These are phyloP conservation scores for Xylaria sp. DNA, from an alignment of 2,329 filamentous ascomycete genomes.

Conservation along the genomic window DNA sequence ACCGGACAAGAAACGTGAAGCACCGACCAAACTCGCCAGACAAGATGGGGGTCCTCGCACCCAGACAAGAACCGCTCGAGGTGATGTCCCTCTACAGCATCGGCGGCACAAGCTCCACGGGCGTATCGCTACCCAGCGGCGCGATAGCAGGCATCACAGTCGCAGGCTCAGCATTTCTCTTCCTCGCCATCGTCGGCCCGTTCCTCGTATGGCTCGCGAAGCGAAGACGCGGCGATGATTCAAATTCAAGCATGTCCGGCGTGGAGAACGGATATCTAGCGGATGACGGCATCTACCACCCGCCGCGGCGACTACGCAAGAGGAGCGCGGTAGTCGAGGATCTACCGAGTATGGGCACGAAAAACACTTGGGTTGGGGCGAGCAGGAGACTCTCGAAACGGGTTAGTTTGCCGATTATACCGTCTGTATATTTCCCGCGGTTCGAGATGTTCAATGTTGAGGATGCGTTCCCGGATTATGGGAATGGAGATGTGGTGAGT, in stretches of 20 bases:
- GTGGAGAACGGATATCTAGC: conserved; percentile 8
- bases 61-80: background rate
- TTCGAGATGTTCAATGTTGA: conserved; percentile 16
- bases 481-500: background rate
- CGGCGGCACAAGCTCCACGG: background rate
- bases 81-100: background rate
- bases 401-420: conserved; percentile 23
- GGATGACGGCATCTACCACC: background rate
- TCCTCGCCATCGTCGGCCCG: conserved; percentile 39
- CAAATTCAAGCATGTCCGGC: conserved; percentile 7
- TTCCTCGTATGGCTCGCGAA: conserved; percentile 39
- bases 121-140: conserved; percentile 28
- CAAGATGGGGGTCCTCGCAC: conserved; percentile 1
- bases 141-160: conserved; percentile 42
- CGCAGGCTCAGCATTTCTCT: conserved; percentile 43
- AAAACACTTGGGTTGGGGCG: conserved; percentile 2
- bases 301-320: conserved; percentile 25
- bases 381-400: conserved; percentile 7
- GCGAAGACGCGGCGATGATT: conserved; percentile 25
- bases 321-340: conserved; percentile 20
- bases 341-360: background rate
- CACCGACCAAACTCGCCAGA: background rate
- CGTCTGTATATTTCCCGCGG: conserved; percentile 24
- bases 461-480: background rate
- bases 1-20: background rate